phyloP scores from a whole-genome alignment of 2,329 filamentous ascomycete genomes.

The Diaporthe sp. region DNA sequence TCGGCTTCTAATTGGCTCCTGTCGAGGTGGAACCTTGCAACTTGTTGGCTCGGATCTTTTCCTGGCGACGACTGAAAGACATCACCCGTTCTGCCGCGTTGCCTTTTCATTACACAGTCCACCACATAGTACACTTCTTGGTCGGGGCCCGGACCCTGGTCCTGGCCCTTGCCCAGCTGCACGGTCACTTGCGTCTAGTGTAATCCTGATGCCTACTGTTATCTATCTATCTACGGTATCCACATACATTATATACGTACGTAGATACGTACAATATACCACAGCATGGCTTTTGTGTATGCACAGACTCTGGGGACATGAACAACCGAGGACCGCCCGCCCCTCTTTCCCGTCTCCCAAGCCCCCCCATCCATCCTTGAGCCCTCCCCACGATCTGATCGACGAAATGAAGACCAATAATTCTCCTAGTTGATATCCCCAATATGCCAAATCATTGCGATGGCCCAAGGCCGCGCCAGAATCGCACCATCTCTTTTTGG shows the following conservation, averaged over 20 bases:
- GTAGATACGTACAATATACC: background rate
- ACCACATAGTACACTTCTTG: too few relatives aligned
- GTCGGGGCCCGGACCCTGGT: background rate
- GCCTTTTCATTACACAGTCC: background rate
- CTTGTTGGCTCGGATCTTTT: background rate
- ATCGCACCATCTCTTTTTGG: conserved; percentile 29
- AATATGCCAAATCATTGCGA: conserved; percentile 16
- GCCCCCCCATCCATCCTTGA: background rate
- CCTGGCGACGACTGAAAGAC: background rate
- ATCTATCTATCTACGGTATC: background rate
- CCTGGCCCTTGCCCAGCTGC: background rate
- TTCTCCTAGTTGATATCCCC: conserved; percentile 3
- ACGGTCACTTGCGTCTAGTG: background rate
- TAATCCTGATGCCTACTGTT: too few relatives aligned
- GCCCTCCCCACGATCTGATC: conserved; percentile 13
- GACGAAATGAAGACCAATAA: conserved; percentile 1
- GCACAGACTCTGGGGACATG: conserved; percentile 24
- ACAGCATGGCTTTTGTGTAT: background rate
- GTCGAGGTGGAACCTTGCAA: background rate
- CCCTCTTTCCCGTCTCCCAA: too few relatives aligned
- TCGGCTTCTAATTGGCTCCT: background rate
- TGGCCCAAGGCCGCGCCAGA: background rate
- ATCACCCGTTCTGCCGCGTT: background rate
- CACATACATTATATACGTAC: background rate
- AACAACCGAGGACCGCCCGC: background rate